Evolutionary conservation across 2,329 filamentous ascomycete genomes (phyloP).

Genomic region (Trichophyton benhamiae): DNA sequence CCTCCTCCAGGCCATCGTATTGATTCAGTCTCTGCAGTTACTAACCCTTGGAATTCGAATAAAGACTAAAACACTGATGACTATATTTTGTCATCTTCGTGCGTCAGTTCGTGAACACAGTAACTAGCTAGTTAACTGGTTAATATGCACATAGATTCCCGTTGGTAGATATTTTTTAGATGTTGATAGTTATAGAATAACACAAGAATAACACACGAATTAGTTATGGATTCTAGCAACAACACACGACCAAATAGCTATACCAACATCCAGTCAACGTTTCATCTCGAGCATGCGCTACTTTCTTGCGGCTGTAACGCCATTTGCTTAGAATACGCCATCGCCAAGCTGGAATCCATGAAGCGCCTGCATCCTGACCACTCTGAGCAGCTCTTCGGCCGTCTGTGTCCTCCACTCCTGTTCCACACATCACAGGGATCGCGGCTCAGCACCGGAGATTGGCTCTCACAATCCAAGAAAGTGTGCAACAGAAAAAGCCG

Average conservation of each 20-base stretch:
- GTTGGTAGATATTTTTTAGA: no score
- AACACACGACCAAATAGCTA: no score
- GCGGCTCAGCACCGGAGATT: not conserved
- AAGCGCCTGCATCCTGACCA: not conserved
- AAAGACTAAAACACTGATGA: not conserved
- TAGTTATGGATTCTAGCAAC: no score
- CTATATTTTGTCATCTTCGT: not conserved
- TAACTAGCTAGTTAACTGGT: no score
- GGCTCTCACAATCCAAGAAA: not conserved
- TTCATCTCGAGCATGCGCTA: not conserved
- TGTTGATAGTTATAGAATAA: no score
- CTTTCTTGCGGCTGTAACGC: not conserved
- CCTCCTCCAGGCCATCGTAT: not conserved
- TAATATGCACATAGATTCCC: no score
- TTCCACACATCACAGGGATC: slow-evolving; percentile 1
- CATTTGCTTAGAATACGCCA: not conserved
- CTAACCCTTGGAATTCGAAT: not conserved
- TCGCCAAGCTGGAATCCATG: not conserved
- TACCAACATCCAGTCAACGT: not conserved
- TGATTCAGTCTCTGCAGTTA: not conserved
- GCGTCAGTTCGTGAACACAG: not conserved
- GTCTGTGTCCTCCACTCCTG: not conserved
- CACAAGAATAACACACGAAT: no score
- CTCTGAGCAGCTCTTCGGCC: not conserved
- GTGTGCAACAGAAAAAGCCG: not conserved